phyloP scores from a whole-genome alignment of 352 stramenopile genomes.

The Globisporangium spiculum region DNA sequence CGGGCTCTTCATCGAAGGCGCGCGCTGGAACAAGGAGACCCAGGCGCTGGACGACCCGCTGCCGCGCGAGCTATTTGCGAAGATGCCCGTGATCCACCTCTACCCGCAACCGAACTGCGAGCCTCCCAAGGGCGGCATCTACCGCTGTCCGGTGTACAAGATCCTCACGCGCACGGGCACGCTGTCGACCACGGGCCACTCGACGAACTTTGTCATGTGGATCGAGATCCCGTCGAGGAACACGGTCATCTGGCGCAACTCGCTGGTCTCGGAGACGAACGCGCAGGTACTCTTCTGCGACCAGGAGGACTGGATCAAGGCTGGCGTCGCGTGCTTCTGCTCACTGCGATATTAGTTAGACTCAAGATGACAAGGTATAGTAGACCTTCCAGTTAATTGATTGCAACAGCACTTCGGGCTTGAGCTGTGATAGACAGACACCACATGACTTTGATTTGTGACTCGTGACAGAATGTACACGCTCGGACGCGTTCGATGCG shows the following conservation, averaged over 20 bases:
- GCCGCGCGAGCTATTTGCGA: conserved; percentile 88
- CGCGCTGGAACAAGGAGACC: conserved; percentile 67
- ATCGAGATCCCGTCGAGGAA: conserved; percentile 89
- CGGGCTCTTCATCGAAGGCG: conserved; percentile 88
- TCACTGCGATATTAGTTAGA: conserved; percentile 84
- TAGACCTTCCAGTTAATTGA: neutral
- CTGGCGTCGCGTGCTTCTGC: conserved; percentile 90
- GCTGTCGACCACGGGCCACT: conserved; percentile 89
- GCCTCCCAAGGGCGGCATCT: conserved; percentile 61
- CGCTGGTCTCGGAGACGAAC: conserved; percentile 89
- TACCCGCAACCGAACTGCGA: conserved; percentile 68
- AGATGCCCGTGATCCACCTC: conserved; percentile 81
- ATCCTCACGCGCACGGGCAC: conserved; percentile 87
- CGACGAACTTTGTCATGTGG: conserved; percentile 95
- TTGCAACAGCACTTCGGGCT: neutral
- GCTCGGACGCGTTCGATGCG: neutral
- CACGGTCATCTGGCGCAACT: conserved; percentile 67
- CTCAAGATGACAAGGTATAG: neutral
- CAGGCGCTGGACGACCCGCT: conserved; percentile 72
- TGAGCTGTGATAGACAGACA: neutral
- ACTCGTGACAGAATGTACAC: neutral
- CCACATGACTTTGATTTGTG: neutral
- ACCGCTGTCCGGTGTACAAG: conserved; percentile 92
- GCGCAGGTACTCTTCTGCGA: conserved; percentile 79
- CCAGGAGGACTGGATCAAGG: conserved; percentile 92